Conservation (phyloP, 202 grass and related monocot genomes). For the Panicum virgatum region DNA sequence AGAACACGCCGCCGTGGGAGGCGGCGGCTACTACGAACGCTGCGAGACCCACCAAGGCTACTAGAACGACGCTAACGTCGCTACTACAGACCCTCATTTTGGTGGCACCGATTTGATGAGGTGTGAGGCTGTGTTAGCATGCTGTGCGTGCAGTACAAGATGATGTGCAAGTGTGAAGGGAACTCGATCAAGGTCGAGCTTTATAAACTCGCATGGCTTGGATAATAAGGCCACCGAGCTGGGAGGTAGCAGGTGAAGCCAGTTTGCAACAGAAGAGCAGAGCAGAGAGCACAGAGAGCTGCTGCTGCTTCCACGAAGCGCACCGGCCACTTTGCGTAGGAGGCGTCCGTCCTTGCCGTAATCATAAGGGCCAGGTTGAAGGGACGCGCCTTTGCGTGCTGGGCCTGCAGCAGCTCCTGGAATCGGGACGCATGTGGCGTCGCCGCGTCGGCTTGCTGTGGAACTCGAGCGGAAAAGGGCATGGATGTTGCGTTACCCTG, state of each 20-base stretch:
- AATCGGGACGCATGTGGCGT: neutral
- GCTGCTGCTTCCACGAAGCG: neutral
- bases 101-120: neutral
- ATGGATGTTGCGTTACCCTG: neutral
- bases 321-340: constrained; percentile 27
- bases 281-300: neutral
- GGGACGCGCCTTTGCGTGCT: constrained; percentile 28
- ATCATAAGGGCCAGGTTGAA: constrained; percentile 7
- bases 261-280: neutral
- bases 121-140: neutral
- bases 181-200: neutral
- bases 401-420: neutral
- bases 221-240: too few species aligned
- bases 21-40: neutral
- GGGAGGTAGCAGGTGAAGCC: neutral
- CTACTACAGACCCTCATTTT: neutral
- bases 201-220: neutral
- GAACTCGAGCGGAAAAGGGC: neutral
- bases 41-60: neutral
- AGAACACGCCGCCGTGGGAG: constrained; percentile 29
- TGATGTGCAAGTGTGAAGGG: neutral
- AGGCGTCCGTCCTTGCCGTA: neutral
- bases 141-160: too few species aligned
- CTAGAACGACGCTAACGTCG: neutral
- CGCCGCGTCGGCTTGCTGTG: neutral